Base-by-base conservation (phyloP, 2,329 filamentous ascomycete genomes). In the Penicillium sp. region DNA sequence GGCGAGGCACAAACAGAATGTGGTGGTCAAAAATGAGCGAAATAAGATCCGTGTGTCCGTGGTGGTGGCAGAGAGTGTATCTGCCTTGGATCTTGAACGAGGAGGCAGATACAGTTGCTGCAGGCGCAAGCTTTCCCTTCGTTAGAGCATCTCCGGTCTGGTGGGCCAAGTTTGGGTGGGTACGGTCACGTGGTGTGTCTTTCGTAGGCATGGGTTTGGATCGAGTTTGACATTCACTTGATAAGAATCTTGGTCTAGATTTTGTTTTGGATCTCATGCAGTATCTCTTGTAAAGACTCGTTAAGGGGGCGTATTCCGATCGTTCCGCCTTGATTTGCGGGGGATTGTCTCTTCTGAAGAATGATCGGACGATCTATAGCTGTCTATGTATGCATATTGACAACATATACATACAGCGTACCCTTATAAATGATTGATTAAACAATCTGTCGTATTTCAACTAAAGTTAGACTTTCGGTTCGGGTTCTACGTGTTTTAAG, bases 91-190 rank as follows among this genome's bases (percentile, higher is more conserved):
- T 39, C 35, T 53, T 39, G 46, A 30, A 23, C 51, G 51, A 44
- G 27, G 40, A 54, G 51, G 51, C 51, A 54, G 51, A 54, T 50
- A 54, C 51, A 53, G 46, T 41, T 48, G 50, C 51, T 54, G 47
- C 45, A 38, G 39, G 51, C 51, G 51, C 51, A 54, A 54, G 51
- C 51, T 54, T 54, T 50, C 46, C 32, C 39, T 54, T 50, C 50
- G 34, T 39, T 27, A 44, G 46, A 54, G 51, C 51, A 50, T 54
- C 51, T 26, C 50, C 45, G 26, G 51, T 23, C 29, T 47, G 45
- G 46, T 48, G 39, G 51, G 39, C 51, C 51, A 54, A 18, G 46
- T 50, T 54, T 54, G 51, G 46, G 18, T 48, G 51, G 29, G 14
- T 39, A 18, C 2, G 39, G 30, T 54, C 51, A 54, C 51, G 51